Evolutionary conservation across 352 stramenopile species (phyloP), one percentile per base, ranked within the genome.

Genomic region (Globisporangium barbulae): DNA sequence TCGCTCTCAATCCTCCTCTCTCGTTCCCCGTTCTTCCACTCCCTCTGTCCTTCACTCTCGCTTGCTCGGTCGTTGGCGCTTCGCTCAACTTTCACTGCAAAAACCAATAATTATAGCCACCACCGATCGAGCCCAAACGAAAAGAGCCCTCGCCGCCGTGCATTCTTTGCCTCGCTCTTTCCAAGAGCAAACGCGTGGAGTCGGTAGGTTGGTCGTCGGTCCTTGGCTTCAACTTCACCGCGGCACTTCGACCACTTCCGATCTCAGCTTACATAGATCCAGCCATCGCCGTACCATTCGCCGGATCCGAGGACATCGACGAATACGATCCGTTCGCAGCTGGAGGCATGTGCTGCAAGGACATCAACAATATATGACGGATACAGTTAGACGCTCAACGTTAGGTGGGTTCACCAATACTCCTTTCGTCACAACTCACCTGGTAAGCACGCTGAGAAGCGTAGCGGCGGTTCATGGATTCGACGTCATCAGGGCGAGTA

Each of bases 401-500:
- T 9, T 63, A 19, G 25, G 25, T n/a, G 22, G 30, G 6, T 15
- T 42, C 33, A 39, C 33, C 6, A 42, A 42, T 48, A n/a, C 6
- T 21, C n/a, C 21, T 49, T 19, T 41, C n/a, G 45, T 15, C 4
- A 30, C 50, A 44, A 61, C 52, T n/a, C 63, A 91, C 84, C 79
- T 94, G 83, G 63, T 91, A 92, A 37, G 80, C 82, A 67, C 82
- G 83, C 73, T 91, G 80, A 52, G 81, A 83, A 15, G 81, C 81
- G 54, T 89, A 94, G 69, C 81, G 80, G 59, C 79, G 85, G 68
- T 94, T 94, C 78, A 91, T 89, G 39, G 65, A 71, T 64, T 90
- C 81, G 39, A 86, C 69, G 57, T 94, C 80, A 49, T 94, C 85
- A 7, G 83, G 81, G 12, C 67, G 75, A 35, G 85, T 94, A 44